These are phyloP conservation scores for Atkinsonella texensis DNA, from an alignment of 2,329 filamentous ascomycete genomes.

Conservation along the genomic window DNA sequence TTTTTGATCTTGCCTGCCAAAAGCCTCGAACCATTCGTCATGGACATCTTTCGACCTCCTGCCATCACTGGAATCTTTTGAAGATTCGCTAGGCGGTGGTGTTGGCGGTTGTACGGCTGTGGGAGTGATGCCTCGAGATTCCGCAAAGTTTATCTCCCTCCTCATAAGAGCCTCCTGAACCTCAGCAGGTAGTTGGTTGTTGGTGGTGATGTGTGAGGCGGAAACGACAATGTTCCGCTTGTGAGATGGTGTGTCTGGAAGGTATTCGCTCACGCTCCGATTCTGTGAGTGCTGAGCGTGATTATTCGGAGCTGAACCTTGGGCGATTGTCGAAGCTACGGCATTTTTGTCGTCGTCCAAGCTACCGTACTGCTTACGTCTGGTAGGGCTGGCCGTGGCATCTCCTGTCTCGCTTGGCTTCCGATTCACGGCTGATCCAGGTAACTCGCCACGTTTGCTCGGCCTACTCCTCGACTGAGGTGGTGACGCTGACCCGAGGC, in stretches of 20 bases:
- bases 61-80: slow-evolving; percentile 29
- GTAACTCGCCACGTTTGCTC: slow-evolving; percentile 16
- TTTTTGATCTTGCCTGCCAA: slow-evolving; percentile 54
- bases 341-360: slow-evolving; percentile 18
- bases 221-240: slow-evolving; percentile 66
- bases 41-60: slow-evolving; percentile 28
- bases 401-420: slow-evolving; percentile 34
- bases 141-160: slow-evolving; percentile 70
- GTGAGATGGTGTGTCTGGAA: slow-evolving; percentile 58
- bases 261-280: slow-evolving; percentile 80
- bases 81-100: slow-evolving; percentile 69
- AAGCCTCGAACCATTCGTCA: slow-evolving; percentile 58
- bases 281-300: slow-evolving; percentile 47
- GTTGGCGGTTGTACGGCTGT: slow-evolving; percentile 56
- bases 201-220: slow-evolving; percentile 36
- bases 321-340: slow-evolving; percentile 17
- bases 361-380: slow-evolving; percentile 41
- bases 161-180: slow-evolving; percentile 40
- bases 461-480: slow-evolving; percentile 15
- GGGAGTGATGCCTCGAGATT: slow-evolving; percentile 59
- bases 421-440: slow-evolving; percentile 37
- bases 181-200: slow-evolving; percentile 21
- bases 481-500: slow-evolving; percentile 33
- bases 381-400: slow-evolving; percentile 38
- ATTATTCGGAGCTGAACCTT: slow-evolving; percentile 11